A percentile compares a stretch with the other conserved stretches of the same genome.
phyloP scores from a whole-genome alignment of 2,329 filamentous ascomycete species.

The Onygenales sp. region DNA sequence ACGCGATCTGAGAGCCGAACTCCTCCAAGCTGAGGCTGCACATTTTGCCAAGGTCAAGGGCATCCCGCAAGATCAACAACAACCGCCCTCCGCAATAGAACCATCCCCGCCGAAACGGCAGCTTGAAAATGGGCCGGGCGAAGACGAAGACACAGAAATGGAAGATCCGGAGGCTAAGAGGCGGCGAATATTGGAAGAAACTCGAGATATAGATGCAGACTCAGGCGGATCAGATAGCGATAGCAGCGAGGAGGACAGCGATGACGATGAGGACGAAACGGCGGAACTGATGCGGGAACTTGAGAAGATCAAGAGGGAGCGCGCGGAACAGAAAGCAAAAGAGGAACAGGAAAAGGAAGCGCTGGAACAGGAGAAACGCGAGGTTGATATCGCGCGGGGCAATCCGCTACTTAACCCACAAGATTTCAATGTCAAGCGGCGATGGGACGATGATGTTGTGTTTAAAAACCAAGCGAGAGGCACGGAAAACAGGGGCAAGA shows the following conservation, averaged over 20 bases:
- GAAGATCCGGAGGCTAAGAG: conserved; percentile 75
- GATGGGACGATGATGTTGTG: conserved; percentile 98
- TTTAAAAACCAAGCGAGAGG: conserved; percentile 98
- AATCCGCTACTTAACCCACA: conserved; percentile 84
- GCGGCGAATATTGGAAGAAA: conserved; percentile 76
- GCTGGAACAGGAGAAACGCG: conserved; percentile 71
- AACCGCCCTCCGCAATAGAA: conserved; percentile 18
- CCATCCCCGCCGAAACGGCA: conserved; percentile 53
- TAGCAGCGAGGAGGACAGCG: conserved; percentile 55
- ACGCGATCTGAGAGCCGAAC: conserved; percentile 80
- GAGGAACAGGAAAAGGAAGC: conserved; percentile 76
- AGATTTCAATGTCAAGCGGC: conserved; percentile 75
- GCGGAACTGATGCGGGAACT: conserved; percentile 86
- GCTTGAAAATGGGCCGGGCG: conserved; percentile 43
- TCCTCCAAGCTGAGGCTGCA: conserved; percentile 76
- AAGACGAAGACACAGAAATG: conserved; percentile 34
- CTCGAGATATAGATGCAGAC: conserved; percentile 77
- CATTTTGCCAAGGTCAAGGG: conserved; percentile 81
- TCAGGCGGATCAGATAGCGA: conserved; percentile 54
- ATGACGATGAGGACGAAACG: conserved; percentile 70
- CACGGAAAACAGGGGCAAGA: conserved; percentile 83
- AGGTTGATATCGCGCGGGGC: conserved; percentile 80
- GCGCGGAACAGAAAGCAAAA: conserved; percentile 69
- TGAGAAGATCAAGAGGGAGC: conserved; percentile 84
- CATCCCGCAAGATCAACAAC: conserved; percentile 35